Evolutionary conservation across 2,329 filamentous ascomycete species (phyloP).

Genomic region (Penicillium thymicola): DNA sequence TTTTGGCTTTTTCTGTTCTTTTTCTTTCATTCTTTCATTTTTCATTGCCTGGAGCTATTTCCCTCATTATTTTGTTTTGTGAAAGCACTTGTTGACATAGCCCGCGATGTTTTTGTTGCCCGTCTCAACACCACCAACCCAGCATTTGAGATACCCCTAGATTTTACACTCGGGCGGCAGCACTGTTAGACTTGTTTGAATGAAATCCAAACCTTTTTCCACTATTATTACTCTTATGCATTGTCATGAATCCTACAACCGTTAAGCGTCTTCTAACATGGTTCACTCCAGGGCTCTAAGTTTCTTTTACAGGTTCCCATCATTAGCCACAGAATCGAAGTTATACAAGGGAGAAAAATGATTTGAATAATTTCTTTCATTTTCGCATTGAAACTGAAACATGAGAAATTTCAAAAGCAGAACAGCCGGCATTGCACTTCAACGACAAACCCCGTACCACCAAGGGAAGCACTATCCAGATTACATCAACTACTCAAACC

Average conservation of each 20-base stretch:
- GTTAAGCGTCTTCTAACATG: background rate
- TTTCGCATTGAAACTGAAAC: background rate
- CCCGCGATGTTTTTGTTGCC: conserved; percentile 2
- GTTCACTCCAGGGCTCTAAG: background rate
- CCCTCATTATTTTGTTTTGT: background rate
- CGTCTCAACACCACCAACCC: conserved; percentile 3
- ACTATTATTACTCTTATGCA: background rate
- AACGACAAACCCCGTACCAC: background rate
- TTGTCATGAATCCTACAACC: background rate
- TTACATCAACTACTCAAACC: background rate
- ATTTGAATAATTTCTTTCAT: background rate
- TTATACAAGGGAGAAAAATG: background rate
- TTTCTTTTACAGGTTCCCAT: background rate
- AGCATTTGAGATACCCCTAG: conserved; percentile 24
- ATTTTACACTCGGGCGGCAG: conserved; percentile 11
- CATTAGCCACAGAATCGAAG: background rate
- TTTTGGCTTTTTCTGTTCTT: conserved; percentile 13
- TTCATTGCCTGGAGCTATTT: conserved; percentile 19
- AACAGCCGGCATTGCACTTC: background rate
- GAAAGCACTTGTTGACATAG: conserved; percentile 1
- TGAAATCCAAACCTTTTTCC: background rate
- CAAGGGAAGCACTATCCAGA: background rate
- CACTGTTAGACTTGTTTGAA: conserved; percentile 9
- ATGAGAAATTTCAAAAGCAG: background rate
- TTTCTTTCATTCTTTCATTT: background rate